phyloP scores from a whole-genome alignment of 495 filamentous ascomycete genomes.

The Hypoxylon fragiforme region DNA sequence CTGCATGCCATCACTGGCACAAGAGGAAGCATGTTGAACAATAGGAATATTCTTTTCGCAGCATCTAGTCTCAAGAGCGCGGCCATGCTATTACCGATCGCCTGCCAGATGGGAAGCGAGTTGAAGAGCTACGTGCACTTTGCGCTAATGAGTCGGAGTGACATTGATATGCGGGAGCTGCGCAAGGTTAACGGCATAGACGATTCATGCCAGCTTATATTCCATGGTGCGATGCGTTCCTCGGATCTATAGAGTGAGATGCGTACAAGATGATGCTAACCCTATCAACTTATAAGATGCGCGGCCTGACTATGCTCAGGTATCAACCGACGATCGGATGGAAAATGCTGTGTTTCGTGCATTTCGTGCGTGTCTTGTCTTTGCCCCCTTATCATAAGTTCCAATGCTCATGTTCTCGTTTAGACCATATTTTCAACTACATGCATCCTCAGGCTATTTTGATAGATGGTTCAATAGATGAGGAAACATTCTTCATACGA shows the following conservation, averaged over 20 bases:
- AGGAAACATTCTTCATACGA: slow-evolving; percentile 58
- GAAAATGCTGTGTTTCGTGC: slow-evolving; percentile 44
- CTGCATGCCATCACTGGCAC: slow-evolving; percentile 46
- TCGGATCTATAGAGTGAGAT: no score
- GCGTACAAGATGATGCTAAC: no score
- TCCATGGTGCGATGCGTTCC: slow-evolving; percentile 56
- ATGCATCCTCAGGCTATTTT: slow-evolving; percentile 63
- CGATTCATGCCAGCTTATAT: slow-evolving; percentile 56
- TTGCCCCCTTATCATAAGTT: not conserved
- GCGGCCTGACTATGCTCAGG: slow-evolving; percentile 52
- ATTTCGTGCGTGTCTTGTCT: slow-evolving; percentile 40
- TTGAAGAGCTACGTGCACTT: slow-evolving; percentile 63
- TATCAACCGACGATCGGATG: slow-evolving; percentile 57
- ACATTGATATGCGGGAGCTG: slow-evolving; percentile 55
- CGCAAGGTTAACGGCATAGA: slow-evolving; percentile 59
- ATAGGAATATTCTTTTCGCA: slow-evolving; percentile 63
- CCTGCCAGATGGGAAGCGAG: slow-evolving; percentile 62
- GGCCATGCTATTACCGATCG: slow-evolving; percentile 58
- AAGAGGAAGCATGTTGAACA: slow-evolving; percentile 39
- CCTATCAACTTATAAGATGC: slow-evolving; percentile 59
- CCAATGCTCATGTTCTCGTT: slow-evolving; percentile 6
- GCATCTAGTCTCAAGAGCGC: slow-evolving; percentile 60
- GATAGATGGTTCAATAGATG: slow-evolving; percentile 52
- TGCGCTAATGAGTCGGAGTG: slow-evolving; percentile 58
- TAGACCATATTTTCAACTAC: slow-evolving; percentile 55